Percentiles rank a stretch among this genome's conserved stretches.
Evolutionary conservation across 768 basidiomycete genomes (phyloP).

Genomic region (Amanita phalloides): DNA sequence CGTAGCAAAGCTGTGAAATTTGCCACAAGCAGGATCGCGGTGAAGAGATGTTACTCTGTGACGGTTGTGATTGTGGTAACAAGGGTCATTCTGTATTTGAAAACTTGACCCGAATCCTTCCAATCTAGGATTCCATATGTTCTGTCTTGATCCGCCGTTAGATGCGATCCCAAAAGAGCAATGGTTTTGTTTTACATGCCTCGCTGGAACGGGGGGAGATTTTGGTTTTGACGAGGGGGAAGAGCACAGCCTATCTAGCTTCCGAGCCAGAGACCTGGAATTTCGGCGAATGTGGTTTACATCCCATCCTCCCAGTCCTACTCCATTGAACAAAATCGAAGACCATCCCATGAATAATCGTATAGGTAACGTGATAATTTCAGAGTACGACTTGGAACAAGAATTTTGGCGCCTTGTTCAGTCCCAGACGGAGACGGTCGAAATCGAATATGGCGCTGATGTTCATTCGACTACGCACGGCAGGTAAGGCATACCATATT

Average conservation of each 20-base stretch:
- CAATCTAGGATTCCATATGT: conserved; percentile 83
- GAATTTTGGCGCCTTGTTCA: conserved; percentile 98
- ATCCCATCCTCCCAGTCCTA: conserved; percentile 47
- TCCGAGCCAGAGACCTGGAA: conserved; percentile 83
- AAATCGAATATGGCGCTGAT: conserved; percentile 99
- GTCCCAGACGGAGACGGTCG: conserved; percentile 81
- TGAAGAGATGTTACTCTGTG: conserved; percentile 77
- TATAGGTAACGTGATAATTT: conserved; percentile 54
- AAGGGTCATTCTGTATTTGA: not conserved
- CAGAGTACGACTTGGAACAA: conserved; percentile 84
- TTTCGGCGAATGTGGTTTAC: conserved; percentile 89
- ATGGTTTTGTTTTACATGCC: conserved; percentile 92
- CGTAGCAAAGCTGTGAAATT: conserved; percentile 82
- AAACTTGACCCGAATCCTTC: conserved; percentile 7
- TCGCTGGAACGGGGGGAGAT: conserved; percentile 87
- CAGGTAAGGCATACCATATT: conserved; percentile 45
- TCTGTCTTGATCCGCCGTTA: conserved; percentile 90
- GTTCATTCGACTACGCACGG: conserved; percentile 96
- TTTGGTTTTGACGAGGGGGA: conserved; percentile 98
- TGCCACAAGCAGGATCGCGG: conserved; percentile 84
- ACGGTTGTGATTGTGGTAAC: conserved; percentile 35
- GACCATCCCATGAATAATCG: conserved; percentile 40
- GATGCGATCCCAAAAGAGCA: conserved; percentile 80
- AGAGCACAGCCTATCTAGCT: conserved; percentile 86
- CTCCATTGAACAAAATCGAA: conserved; percentile 20